Percentiles rank a stretch among this genome's conserved stretches.
Conservation (phyloP, 352 stramenopile genomes). For the Phytophthora fragariaefolia region DNA sequence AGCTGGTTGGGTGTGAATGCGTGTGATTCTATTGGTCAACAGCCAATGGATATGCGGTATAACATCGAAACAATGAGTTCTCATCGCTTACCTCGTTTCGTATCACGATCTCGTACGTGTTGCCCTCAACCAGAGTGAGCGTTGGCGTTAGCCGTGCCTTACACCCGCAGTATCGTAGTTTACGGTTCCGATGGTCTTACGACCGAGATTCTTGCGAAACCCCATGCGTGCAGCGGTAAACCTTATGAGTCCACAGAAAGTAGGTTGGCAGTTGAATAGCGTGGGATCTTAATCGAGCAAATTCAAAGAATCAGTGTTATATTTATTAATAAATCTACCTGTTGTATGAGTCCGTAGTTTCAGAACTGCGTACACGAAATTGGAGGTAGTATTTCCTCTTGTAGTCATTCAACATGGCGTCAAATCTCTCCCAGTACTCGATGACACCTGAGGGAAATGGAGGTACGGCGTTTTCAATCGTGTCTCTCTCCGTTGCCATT, state of each 20-base stretch:
- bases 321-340: neutral
- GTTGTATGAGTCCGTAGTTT: neutral
- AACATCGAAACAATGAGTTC: neutral
- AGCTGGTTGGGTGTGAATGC: neutral
- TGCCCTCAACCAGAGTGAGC: neutral
- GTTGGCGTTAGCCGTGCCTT: neutral
- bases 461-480: neutral
- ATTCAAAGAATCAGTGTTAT: neutral
- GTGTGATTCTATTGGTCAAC: neutral
- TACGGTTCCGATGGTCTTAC: constrained; percentile 9
- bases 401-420: neutral
- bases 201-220: constrained; percentile 10
- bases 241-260: constrained; percentile 6
- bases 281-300: neutral
- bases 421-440: neutral
- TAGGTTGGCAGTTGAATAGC: neutral
- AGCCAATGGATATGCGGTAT: neutral
- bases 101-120: neutral
- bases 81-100: neutral
- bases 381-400: neutral
- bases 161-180: constrained; percentile 9
- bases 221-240: constrained; percentile 18
- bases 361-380: neutral
- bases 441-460: neutral
- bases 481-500: neutral